Evolutionary conservation across 371 early-diverging fungal genomes (phyloP), one percentile per base, ranked within the genome.

Genomic region (Amoeboaphelidium protococcarum): DNA sequence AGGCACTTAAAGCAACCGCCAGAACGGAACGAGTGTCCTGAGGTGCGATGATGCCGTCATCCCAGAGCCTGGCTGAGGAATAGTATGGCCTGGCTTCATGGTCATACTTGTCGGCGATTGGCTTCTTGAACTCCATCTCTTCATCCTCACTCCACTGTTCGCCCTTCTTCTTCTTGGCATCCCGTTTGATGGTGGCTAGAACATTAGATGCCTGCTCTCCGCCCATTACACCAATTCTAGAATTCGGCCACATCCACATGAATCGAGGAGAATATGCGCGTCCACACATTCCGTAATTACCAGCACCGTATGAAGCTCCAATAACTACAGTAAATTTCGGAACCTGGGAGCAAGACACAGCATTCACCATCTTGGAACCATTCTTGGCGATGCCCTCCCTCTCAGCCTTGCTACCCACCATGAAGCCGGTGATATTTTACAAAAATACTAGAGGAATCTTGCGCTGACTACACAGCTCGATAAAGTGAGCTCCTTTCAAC

Each of bases 221-320:
- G 49, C 95, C 95, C 95, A 95, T 95, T 23, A 95, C 95, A 23
- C 83, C 81, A 53, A 95, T 89, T 41, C 95, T 51, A 69, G 73
- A 65, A 52, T 76, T 79, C 50, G 95, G 95, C 85, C 87, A 95
- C 75, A 83, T 83, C 82, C 82, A 95, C 56, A 95, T 59, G 74
- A 95, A 88, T 21, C 92, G 65, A 6, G 95, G 95, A 26, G 76
- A 71, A 64, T 81, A 92, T 0, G 95, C 88, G 48, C 95, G 67
- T 6, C 95, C 95, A 61, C 95, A 91, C 95, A 92, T 94, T 49
- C 95, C 95, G 58, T 94, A 92, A 69, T 94, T 94, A 27, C 62
- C 61, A 16, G 64, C 58, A 25, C 64, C 63, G 50, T 84, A 90
- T 55, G 80, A 81, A 44, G 83, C 87, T 50, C 90, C 92, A n/a